Base-by-base conservation (phyloP, 257 asterid species). In the Ehretia macrophylla region DNA sequence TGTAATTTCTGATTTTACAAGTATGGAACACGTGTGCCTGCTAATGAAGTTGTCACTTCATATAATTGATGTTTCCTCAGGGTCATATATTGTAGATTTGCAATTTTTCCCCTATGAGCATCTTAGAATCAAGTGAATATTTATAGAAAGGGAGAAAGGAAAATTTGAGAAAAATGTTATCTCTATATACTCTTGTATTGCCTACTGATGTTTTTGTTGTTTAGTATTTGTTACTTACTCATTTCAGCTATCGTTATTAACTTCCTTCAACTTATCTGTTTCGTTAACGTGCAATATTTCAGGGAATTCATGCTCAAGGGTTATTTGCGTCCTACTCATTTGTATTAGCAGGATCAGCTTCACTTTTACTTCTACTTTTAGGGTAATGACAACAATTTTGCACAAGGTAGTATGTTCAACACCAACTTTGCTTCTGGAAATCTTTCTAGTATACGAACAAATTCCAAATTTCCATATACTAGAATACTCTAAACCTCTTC, bases 281-380 rank as follows among this genome's bases (percentile, higher is more conserved):
- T 32, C 35, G 44, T 40, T 35, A 16, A 10, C 62, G 18, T 67
- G 58, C 59, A 44, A 69, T 72, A n/a, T 79, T 77, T 69, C 95
- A 90, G 97, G 90, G 50, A 49, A 65, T 79, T 59, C 64, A 60
- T 67, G 73, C 60, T 60, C 77, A 72, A 69, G 79, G 62, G n/a
- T 42, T 56, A 71, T 60, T 55, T 11, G 73, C 77, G 22, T 66
- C 66, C 14, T 49, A 51, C 68, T 59, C 77, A n/a, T 77, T 69
- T 60, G 65, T 72, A 58, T 54, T 72, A 65, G 74, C 79, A 38
- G 39, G 69, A 72, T 74, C 76, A 23, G 70, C 79, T 70, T 60
- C 83, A 18, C 54, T 49, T 32, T 63, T 74, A 9, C 54, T 49
- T 32, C 60, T 74, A 9, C 52, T 84, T 56, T 62, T 85, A 32